phyloP scores from a whole-genome alignment of 352 stramenopile species.

The Phytopythium litorale region DNA sequence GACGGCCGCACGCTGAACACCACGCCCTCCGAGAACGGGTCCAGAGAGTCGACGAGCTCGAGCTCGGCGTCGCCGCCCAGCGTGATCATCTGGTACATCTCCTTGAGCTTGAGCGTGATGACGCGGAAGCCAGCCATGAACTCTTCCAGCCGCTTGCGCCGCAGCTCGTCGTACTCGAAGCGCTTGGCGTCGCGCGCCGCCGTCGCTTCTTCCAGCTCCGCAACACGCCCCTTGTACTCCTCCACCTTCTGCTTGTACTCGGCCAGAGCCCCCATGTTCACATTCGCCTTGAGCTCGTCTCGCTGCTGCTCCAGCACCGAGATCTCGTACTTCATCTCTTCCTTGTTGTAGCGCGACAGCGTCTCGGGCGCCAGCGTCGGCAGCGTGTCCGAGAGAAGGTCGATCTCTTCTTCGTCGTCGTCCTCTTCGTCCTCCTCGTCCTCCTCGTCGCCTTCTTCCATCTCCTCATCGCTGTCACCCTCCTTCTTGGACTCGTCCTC shows the following conservation, averaged over 20 bases:
- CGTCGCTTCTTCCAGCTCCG: slow-evolving; percentile 95
- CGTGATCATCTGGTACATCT: slow-evolving; percentile 99
- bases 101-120: slow-evolving; percentile 99
- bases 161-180: slow-evolving; percentile 95
- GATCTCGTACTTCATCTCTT: slow-evolving; percentile 94
- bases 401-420: slow-evolving; percentile 31
- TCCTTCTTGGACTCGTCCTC: slow-evolving; percentile 20
- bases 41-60: slow-evolving; percentile 98
- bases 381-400: slow-evolving; percentile 48
- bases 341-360: slow-evolving; percentile 86
- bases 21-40: slow-evolving; percentile 99
- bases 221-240: slow-evolving; percentile 92
- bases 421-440: slow-evolving; percentile 20
- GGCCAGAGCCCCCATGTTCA: slow-evolving; percentile 90
- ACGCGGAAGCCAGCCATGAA: slow-evolving; percentile 99
- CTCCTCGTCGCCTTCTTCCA: neutral
- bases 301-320: slow-evolving; percentile 90
- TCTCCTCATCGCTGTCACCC: slow-evolving; percentile 19
- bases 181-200: slow-evolving; percentile 90
- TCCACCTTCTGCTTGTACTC: slow-evolving; percentile 95
- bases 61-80: slow-evolving; percentile 97
- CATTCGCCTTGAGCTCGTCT: slow-evolving; percentile 92
- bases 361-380: slow-evolving; percentile 71
- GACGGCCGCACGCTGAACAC: slow-evolving; percentile 98
- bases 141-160: slow-evolving; percentile 95